phyloP scores from a whole-genome alignment of 306 rosid species.

The Luffa aegyptiaca region DNA sequence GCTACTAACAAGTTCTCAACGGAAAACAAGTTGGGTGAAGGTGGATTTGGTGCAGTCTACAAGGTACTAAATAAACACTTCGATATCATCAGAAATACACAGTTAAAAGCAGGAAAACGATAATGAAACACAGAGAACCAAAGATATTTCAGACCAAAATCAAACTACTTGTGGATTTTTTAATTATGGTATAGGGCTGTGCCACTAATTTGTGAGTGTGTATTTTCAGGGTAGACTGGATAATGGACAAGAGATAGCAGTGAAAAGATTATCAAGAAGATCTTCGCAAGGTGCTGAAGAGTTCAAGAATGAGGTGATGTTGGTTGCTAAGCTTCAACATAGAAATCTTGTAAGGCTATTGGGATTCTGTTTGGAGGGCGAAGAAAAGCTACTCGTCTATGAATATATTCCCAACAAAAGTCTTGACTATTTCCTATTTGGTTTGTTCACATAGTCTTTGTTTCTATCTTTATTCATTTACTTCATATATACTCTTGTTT shows the following conservation, averaged over 20 bases:
- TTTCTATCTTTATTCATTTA: not conserved
- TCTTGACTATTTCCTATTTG: constrained; percentile 43
- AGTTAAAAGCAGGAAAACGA: not conserved
- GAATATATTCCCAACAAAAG: constrained; percentile 45
- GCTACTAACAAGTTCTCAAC: constrained; percentile 34
- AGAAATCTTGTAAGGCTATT: constrained; percentile 39
- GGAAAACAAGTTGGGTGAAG: constrained; percentile 37
- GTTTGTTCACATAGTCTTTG: constrained; percentile 14
- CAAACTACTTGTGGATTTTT: not conserved
- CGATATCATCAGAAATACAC: not conserved
- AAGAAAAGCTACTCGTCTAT: constrained; percentile 47
- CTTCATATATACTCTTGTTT: not conserved
- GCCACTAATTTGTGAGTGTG: too few species aligned
- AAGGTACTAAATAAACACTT: constrained; percentile 16
- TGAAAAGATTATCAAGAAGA: constrained; percentile 40
- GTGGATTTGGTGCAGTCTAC: constrained; percentile 50
- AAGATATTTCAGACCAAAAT: too few species aligned
- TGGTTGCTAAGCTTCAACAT: constrained; percentile 54
- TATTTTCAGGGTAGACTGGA: constrained; percentile 33
- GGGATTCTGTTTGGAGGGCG: constrained; percentile 49
- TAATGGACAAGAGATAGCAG: constrained; percentile 43
- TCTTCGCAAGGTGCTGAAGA: constrained; percentile 42
- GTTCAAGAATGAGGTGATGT: constrained; percentile 44
- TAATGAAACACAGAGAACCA: too few species aligned
- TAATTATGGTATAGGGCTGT: too few species aligned